These are phyloP conservation scores for Tetragonia tetragonoides DNA, from an alignment of 148 eudicot species.

Conservation along the genomic window DNA sequence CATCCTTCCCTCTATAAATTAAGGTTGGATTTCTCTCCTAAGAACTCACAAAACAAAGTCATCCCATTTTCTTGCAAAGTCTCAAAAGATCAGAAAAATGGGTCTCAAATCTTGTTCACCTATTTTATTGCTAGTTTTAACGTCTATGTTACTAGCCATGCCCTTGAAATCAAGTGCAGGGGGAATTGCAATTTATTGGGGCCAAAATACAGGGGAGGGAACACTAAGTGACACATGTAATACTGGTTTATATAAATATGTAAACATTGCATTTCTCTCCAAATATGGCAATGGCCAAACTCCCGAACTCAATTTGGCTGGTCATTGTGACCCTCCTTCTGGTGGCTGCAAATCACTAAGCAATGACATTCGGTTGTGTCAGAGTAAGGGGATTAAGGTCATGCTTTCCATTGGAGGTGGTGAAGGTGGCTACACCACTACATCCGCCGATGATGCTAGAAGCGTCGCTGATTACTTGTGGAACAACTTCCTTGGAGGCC, in stretches of 20 bases:
- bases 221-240: conserved; percentile 18
- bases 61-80: background rate
- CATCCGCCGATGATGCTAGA: conserved; percentile 24
- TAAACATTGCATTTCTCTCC: conserved; percentile 21
- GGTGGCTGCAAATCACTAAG: conserved; percentile 11
- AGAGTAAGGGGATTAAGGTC: conserved; percentile 16
- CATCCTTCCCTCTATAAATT: too few species aligned
- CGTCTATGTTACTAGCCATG: background rate
- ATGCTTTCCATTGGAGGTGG: conserved; percentile 34
- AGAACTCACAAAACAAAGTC: too few species aligned
- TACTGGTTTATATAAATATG: conserved; percentile 9
- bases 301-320: conserved; percentile 20
- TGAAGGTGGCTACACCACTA: conserved; percentile 9
- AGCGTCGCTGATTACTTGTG: conserved; percentile 26
- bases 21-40: too few species aligned
- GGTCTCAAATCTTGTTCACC: background rate
- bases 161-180: conserved; percentile 6
- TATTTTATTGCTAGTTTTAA: background rate
- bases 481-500: conserved; percentile 27
- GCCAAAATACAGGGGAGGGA: conserved; percentile 25
- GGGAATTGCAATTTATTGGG: conserved; percentile 24
- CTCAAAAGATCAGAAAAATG: background rate
- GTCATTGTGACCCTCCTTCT: conserved; percentile 29
- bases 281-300: conserved; percentile 19
- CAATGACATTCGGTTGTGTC: conserved; percentile 4